Conservation (phyloP, 2,329 filamentous ascomycete species). For the Emmonsiellopsis sp. region DNA sequence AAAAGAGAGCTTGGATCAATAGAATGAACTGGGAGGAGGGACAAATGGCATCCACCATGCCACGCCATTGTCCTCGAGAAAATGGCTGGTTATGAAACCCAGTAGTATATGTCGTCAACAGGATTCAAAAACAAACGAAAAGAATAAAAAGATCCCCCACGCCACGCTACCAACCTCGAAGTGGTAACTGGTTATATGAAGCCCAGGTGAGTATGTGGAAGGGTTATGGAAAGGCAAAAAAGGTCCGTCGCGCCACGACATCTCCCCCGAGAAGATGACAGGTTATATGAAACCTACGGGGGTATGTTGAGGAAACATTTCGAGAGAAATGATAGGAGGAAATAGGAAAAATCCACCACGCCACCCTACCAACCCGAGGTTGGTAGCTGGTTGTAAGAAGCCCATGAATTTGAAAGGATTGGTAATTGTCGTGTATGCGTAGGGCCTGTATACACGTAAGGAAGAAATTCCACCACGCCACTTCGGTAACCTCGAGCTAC, state of each 20-base stretch:
- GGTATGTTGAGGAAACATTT: background rate
- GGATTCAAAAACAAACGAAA: no score
- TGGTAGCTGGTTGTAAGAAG: background rate
- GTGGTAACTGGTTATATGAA: constrained; percentile 1
- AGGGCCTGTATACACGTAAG: no score
- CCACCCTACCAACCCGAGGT: background rate
- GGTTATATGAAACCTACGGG: background rate
- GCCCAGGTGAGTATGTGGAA: background rate
- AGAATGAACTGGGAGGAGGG: no score
- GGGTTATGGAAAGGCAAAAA: background rate
- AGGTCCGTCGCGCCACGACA: no score
- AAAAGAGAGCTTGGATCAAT: no score
- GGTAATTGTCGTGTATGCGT: no score
- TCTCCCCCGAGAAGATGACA: background rate
- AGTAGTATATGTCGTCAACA: no score
- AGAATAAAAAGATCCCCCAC: background rate
- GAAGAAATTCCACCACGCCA: background rate
- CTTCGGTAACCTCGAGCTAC: background rate
- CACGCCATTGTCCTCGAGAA: no score
- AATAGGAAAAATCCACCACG: constrained; percentile 1
- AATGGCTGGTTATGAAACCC: no score
- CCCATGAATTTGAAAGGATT: background rate
- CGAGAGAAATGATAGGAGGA: background rate
- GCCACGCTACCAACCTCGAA: constrained; percentile 1
- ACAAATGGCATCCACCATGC: no score